Percentiles rank a stretch among this genome's conserved stretches.
phyloP scores from a whole-genome alignment of 2,329 filamentous ascomycete genomes.

The Ramichloridium luteum region DNA sequence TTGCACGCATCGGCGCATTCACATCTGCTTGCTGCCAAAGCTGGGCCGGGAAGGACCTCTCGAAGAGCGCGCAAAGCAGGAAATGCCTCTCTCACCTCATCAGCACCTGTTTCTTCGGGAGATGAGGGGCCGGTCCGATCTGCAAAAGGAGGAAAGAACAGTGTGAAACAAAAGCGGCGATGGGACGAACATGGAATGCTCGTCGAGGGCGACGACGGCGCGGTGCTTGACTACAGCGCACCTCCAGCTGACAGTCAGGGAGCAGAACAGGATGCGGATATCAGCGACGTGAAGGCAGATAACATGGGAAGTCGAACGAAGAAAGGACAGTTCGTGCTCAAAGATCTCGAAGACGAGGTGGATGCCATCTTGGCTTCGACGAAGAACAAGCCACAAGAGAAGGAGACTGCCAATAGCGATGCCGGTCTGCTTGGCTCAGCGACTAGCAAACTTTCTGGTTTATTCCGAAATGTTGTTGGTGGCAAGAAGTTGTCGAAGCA shows the following conservation, averaged over 20 bases:
- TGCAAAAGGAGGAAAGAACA: slow-evolving; percentile 39
- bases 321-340: slow-evolving; percentile 87
- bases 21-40: slow-evolving; percentile 61
- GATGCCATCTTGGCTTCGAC: slow-evolving; percentile 75
- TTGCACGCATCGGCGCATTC: slow-evolving; percentile 31
- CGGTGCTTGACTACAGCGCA: slow-evolving; percentile 82
- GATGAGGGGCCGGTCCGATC: slow-evolving; percentile 56
- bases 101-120: slow-evolving; percentile 62
- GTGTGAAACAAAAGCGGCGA: slow-evolving; percentile 70
- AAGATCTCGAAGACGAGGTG: slow-evolving; percentile 86
- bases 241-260: slow-evolving; percentile 39
- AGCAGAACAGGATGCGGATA: slow-evolving; percentile 47
- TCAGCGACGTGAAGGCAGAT: slow-evolving; percentile 55
- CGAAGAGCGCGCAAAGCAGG: slow-evolving; percentile 64
- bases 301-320: slow-evolving; percentile 76
- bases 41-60: slow-evolving; percentile 67
- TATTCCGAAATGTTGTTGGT: slow-evolving; percentile 90
- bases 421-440: slow-evolving; percentile 65
- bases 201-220: slow-evolving; percentile 66
- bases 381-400: slow-evolving; percentile 50
- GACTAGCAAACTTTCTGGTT: slow-evolving; percentile 68
- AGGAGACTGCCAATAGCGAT: slow-evolving; percentile 39
- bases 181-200: slow-evolving; percentile 87
- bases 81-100: slow-evolving; percentile 30
- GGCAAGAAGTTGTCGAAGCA: slow-evolving; percentile 83